These are phyloP conservation scores for Scheffersomyces coipomensis DNA, from an alignment of 805 yeast genomes.

Conservation along the genomic window DNA sequence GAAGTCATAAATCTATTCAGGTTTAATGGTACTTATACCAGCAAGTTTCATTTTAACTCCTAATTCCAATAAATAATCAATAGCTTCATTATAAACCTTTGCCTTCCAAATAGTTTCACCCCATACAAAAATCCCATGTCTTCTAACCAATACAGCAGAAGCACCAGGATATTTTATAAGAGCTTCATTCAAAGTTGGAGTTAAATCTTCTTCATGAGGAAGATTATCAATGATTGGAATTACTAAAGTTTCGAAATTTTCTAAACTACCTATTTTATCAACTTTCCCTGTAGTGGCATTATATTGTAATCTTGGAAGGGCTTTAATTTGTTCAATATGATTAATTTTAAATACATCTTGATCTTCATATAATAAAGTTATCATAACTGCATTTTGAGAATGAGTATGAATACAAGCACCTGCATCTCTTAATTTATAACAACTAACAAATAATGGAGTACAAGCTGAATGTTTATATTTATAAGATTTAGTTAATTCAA, in stretches of 20 bases:
- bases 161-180: conserved; percentile 71
- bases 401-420: conserved; percentile 96
- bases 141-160: conserved; percentile 83
- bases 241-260: conserved; percentile 69
- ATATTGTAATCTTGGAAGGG: conserved; percentile 58
- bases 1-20: conserved; percentile 2
- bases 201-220: conserved; percentile 83
- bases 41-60: conserved; percentile 78
- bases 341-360: conserved; percentile 69
- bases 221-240: conserved; percentile 92
- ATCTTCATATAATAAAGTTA: conserved; percentile 62
- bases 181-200: conserved; percentile 61
- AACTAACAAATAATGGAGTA: conserved; percentile 81
- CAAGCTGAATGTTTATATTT: conserved; percentile 88
- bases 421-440: conserved; percentile 65
- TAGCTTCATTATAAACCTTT: conserved; percentile 87
- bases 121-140: conserved; percentile 98
- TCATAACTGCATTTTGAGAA: conserved; percentile 84
- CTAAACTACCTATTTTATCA: conserved; percentile 64
- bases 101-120: conserved; percentile 92
- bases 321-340: conserved; percentile 90
- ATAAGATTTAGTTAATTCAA: conserved; percentile 34
- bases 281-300: conserved; percentile 35
- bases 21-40: conserved; percentile 48
- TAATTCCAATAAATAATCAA: conserved; percentile 82